Conservation (phyloP, 371 early-diverging fungal species). For the Syncephalastrum sp. region DNA sequence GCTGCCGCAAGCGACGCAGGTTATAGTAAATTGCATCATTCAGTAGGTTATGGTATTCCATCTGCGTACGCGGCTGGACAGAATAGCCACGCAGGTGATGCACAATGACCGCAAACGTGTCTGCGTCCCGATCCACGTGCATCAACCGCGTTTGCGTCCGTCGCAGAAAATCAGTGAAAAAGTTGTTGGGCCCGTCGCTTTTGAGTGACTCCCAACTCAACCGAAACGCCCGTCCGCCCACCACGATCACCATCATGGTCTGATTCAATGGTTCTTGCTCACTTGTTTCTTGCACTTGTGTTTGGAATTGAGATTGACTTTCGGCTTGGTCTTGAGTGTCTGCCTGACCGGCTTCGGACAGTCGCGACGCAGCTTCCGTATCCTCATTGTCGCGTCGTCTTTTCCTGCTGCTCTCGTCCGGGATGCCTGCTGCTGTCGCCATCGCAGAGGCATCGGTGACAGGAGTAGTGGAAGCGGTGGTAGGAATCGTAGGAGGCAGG, state of each 20-base stretch:
- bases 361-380: not conserved
- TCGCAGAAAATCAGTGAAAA: slow-evolving; percentile 38
- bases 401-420: slow-evolving; percentile 6
- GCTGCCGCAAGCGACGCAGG: slow-evolving; percentile 40
- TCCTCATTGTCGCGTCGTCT: slow-evolving; percentile 1
- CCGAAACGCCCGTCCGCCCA: slow-evolving; percentile 42
- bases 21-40: slow-evolving; percentile 56
- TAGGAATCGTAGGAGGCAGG: not conserved
- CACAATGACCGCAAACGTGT: slow-evolving; percentile 54
- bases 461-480: not conserved
- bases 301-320: not conserved
- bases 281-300: slow-evolving; percentile 1
- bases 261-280: slow-evolving; percentile 28
- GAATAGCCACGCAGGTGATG: slow-evolving; percentile 64
- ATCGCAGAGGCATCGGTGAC: not conserved
- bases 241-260: slow-evolving; percentile 39
- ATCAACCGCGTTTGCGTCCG: slow-evolving; percentile 34
- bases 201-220: slow-evolving; percentile 48
- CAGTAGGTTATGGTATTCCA: slow-evolving; percentile 46
- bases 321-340: too few relatives aligned
- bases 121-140: slow-evolving; percentile 61
- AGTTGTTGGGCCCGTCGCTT: slow-evolving; percentile 51
- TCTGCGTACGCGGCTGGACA: slow-evolving; percentile 49
- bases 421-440: not conserved
- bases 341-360: not conserved